A percentile compares a stretch with the other conserved stretches of the same genome.
phyloP scores from a whole-genome alignment of 2,329 filamentous ascomycete genomes.

The Aspergillus arachidicola region DNA sequence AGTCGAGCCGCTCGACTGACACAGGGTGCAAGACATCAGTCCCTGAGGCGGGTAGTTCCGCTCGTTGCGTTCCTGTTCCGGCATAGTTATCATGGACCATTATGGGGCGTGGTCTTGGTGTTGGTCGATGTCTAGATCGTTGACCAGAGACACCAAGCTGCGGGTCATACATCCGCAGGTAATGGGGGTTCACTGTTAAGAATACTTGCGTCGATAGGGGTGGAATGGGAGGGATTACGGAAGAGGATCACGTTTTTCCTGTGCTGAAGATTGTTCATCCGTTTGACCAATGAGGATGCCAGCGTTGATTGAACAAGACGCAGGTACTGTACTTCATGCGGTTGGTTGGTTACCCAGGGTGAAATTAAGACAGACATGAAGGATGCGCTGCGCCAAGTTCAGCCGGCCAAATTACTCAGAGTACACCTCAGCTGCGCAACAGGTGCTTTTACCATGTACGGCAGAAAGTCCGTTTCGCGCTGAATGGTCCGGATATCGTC shows the following conservation, averaged over 20 bases:
- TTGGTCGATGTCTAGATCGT: neutral
- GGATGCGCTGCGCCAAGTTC: neutral
- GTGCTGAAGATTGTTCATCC: neutral
- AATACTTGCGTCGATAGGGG: neutral
- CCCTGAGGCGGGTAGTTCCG: slow-evolving; percentile 2
- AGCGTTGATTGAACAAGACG: neutral
- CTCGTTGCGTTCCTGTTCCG: neutral
- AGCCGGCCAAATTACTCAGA: neutral
- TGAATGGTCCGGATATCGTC: neutral
- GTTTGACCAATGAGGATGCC: neutral
- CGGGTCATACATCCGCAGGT: neutral
- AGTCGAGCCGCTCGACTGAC: neutral
- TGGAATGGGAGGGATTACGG: neutral
- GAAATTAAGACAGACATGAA: neutral
- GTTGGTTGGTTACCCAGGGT: neutral
- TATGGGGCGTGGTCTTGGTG: neutral
- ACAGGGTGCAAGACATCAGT: neutral
- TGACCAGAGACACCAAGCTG: neutral
- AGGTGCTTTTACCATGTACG: neutral
- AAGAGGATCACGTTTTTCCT: neutral
- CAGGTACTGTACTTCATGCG: neutral
- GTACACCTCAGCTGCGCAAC: neutral
- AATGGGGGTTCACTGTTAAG: too few species aligned
- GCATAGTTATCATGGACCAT: neutral
- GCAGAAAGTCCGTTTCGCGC: neutral